These are phyloP conservation scores for Globisporangium radiosum DNA, from an alignment of 352 stramenopile species.

Conservation along the genomic window DNA sequence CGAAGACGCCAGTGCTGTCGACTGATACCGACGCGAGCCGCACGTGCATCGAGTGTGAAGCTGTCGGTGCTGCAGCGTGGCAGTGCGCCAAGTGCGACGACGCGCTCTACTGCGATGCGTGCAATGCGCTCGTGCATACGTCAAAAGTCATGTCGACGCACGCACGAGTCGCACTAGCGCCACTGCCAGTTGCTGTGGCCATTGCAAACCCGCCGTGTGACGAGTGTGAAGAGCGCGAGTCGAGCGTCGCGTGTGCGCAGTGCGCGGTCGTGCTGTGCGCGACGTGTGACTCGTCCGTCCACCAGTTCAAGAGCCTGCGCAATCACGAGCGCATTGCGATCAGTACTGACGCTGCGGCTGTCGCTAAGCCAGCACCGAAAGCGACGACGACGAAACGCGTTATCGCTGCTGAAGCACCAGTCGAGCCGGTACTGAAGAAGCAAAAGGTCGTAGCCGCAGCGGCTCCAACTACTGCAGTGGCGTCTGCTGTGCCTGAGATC, in stretches of 20 bases:
- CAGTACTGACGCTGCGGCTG: neutral
- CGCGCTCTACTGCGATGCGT: conserved; percentile 57
- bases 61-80: conserved; percentile 33
- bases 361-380: neutral
- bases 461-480: neutral
- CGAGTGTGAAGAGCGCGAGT: conserved; percentile 39
- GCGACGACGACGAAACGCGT: neutral
- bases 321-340: conserved; percentile 32
- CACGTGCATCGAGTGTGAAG: conserved; percentile 65
- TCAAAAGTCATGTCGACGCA: conserved; percentile 64
- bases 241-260: conserved; percentile 41
- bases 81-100: conserved; percentile 51
- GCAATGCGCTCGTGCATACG: conserved; percentile 45
- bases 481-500: neutral
- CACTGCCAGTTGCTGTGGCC: conserved; percentile 2
- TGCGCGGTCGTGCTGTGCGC: conserved; percentile 53
- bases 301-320: conserved; percentile 68
- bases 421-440: conserved; percentile 18
- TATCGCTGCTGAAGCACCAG: neutral
- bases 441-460: conserved; percentile 9
- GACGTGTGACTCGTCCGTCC: conserved; percentile 49
- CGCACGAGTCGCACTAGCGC: conserved; percentile 30
- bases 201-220: conserved; percentile 26
- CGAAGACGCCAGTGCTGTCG: neutral
- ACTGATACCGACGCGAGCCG: conserved; percentile 16